Conservation (phyloP, 192 early-diverging fungal species). For the Chytriomyces hyalinus region DNA sequence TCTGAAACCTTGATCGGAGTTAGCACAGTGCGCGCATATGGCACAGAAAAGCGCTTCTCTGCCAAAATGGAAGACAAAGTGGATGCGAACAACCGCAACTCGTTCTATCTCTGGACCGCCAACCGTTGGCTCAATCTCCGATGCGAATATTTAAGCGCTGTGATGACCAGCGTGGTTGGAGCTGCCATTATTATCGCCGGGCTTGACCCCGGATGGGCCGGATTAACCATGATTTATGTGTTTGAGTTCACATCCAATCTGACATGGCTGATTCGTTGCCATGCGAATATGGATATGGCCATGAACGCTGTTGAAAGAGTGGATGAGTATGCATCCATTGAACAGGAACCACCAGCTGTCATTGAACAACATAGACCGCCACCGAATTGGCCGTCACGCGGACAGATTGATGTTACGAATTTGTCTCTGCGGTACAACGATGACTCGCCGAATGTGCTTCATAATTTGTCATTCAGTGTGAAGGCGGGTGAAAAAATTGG, state of each 20-base stretch:
- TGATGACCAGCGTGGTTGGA: constrained; percentile 28
- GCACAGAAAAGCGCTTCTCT: constrained; percentile 37
- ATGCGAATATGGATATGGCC: constrained; percentile 43
- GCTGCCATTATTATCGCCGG: constrained; percentile 12
- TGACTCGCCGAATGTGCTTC: constrained; percentile 62
- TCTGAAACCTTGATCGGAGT: constrained; percentile 67
- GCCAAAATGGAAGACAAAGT: constrained; percentile 39
- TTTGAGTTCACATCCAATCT: constrained; percentile 39
- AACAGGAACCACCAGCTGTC: constrained; percentile 75
- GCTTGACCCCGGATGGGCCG: constrained; percentile 35
- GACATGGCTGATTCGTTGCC: constrained; percentile 35
- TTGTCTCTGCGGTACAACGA: constrained; percentile 76
- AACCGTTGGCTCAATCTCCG: constrained; percentile 54
- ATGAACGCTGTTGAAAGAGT: constrained; percentile 51
- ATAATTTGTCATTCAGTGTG: constrained; percentile 49
- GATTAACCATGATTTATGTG: constrained; percentile 42
- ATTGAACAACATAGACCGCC: constrained; percentile 54
- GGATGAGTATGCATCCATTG: constrained; percentile 74
- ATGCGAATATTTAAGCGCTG: constrained; percentile 17
- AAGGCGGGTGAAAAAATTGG: constrained; percentile 50
- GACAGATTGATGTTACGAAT: constrained; percentile 69
- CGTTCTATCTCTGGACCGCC: constrained; percentile 80
- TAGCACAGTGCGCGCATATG: constrained; percentile 48
- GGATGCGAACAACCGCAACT: constrained; percentile 78
- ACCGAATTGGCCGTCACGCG: constrained; percentile 62